Percentiles rank a stretch among this genome's conserved stretches.
These are phyloP conservation scores for Stemphylium beticola DNA, from an alignment of 2,329 filamentous ascomycete species.

Conservation along the genomic window DNA sequence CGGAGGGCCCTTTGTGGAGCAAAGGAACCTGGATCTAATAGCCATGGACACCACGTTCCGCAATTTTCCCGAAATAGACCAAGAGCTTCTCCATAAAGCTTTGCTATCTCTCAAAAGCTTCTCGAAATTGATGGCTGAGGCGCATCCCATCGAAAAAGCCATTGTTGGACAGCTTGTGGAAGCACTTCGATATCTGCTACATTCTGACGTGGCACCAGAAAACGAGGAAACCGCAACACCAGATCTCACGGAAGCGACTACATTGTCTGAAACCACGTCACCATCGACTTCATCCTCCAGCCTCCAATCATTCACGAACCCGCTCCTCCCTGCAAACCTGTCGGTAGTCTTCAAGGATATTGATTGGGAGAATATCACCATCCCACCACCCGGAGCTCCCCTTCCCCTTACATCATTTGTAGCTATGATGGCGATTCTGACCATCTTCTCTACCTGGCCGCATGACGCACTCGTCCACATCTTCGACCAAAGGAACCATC, in stretches of 20 bases:
- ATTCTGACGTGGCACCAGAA: neutral
- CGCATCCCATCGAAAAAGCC: conserved; percentile 19
- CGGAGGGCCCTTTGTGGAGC: conserved; percentile 19
- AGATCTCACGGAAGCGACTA: neutral
- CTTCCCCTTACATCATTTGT: conserved; percentile 17
- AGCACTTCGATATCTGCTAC: conserved; percentile 18
- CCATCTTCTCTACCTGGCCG: conserved; percentile 28
- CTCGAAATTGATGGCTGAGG: conserved; percentile 1
- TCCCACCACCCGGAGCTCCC: conserved; percentile 5
- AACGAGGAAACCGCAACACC: neutral
- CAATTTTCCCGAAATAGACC: conserved; percentile 18
- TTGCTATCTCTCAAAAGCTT: conserved; percentile 18
- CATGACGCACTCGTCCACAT: conserved; percentile 23
- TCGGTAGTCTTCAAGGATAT: conserved; percentile 6
- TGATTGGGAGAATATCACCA: conserved; percentile 13
- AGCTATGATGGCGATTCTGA: conserved; percentile 21
- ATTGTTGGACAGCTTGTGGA: conserved; percentile 19
- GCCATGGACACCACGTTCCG: conserved; percentile 12
- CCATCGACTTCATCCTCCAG: neutral
- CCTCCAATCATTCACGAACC: conserved; percentile 9
- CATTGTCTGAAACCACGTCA: neutral
- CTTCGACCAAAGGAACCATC: conserved; percentile 17
- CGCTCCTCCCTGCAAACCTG: conserved; percentile 8
- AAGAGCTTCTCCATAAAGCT: conserved; percentile 14
- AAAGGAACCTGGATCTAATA: conserved; percentile 9